phyloP scores from a whole-genome alignment of 345 rosid genomes.

The Citrus hindsii region DNA sequence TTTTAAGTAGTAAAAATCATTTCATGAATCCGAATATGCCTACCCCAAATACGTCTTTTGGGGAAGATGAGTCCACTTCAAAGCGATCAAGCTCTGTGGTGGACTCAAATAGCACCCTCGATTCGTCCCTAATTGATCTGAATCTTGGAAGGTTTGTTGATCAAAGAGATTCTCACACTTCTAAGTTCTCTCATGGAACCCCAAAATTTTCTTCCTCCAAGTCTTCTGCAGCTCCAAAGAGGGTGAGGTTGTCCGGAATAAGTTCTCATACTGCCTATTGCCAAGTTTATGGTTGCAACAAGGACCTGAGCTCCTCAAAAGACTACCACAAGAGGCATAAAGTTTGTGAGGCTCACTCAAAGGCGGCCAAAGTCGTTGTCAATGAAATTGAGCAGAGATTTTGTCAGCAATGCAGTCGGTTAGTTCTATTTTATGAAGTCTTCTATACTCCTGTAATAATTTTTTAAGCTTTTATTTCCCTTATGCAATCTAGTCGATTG shows the following conservation, averaged over 20 bases:
- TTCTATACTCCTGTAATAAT: neutral
- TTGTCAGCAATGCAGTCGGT: slow-evolving; percentile 97
- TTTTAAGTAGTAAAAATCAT: slow-evolving; percentile 18
- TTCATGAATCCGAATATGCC: slow-evolving; percentile 21
- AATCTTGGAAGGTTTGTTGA: slow-evolving; percentile 60
- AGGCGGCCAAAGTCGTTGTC: slow-evolving; percentile 63
- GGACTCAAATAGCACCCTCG: slow-evolving; percentile 36
- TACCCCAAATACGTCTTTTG: slow-evolving; percentile 21
- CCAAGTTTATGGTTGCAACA: slow-evolving; percentile 72
- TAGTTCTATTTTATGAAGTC: neutral
- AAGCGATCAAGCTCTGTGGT: slow-evolving; percentile 37
- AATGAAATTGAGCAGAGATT: slow-evolving; percentile 71
- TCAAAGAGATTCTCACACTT: slow-evolving; percentile 25
- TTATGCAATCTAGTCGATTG: neutral
- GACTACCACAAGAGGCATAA: slow-evolving; percentile 80
- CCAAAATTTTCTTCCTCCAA: slow-evolving; percentile 23
- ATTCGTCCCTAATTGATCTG: slow-evolving; percentile 58
- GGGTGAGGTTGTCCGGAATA: slow-evolving; percentile 22
- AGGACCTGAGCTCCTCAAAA: slow-evolving; percentile 70
- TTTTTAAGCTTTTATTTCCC: neutral
- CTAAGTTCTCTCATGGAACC: slow-evolving; percentile 14
- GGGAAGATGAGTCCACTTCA: slow-evolving; percentile 38
- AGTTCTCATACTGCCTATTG: slow-evolving; percentile 41
- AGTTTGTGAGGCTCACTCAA: slow-evolving; percentile 80
- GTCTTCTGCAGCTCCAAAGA: slow-evolving; percentile 29